These are phyloP conservation scores for Rosa chinensis DNA, from an alignment of 306 rosid species.

Conservation along the genomic window DNA sequence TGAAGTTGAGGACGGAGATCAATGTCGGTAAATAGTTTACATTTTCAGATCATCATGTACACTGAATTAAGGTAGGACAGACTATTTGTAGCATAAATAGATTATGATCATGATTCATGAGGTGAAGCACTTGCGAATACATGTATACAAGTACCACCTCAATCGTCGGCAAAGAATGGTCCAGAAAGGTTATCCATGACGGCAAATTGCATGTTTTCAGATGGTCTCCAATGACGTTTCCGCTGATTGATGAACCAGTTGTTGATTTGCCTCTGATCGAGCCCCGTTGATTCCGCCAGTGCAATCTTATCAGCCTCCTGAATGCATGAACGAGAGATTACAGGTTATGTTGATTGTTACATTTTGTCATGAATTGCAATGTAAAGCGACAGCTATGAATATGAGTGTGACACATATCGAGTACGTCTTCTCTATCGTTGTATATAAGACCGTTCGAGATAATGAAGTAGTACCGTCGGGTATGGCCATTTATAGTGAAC, in stretches of 20 bases:
- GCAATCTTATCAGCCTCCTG: constrained; percentile 90
- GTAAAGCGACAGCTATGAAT: not conserved
- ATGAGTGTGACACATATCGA: not conserved
- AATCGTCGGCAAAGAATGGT: constrained; percentile 47
- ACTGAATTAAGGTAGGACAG: constrained; percentile 38
- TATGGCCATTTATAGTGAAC: constrained; percentile 92
- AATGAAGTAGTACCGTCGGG: constrained; percentile 71
- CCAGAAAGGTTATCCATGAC: constrained; percentile 65
- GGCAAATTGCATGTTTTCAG: constrained; percentile 76
- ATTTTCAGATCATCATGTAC: constrained; percentile 33
- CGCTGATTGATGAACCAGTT: constrained; percentile 98
- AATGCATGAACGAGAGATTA: not conserved
- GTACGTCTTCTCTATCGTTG: not conserved
- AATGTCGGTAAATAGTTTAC: constrained; percentile 23
- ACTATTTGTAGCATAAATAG: not conserved
- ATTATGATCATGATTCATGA: not conserved
- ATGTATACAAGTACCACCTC: constrained; percentile 30
- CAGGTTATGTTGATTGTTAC: not conserved
- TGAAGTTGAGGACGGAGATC: constrained; percentile 30
- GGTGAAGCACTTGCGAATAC: constrained; percentile 35
- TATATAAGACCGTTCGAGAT: not conserved
- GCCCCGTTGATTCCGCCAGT: constrained; percentile 75
- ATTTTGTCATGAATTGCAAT: not conserved
- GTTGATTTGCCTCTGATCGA: constrained; percentile 93
- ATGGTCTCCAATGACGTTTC: constrained; percentile 96